Percentiles rank a stretch among this genome's conserved stretches.
These are phyloP conservation scores for Spongospora subterranea DNA, from an alignment of 208 protist genomes.

Conservation along the genomic window DNA sequence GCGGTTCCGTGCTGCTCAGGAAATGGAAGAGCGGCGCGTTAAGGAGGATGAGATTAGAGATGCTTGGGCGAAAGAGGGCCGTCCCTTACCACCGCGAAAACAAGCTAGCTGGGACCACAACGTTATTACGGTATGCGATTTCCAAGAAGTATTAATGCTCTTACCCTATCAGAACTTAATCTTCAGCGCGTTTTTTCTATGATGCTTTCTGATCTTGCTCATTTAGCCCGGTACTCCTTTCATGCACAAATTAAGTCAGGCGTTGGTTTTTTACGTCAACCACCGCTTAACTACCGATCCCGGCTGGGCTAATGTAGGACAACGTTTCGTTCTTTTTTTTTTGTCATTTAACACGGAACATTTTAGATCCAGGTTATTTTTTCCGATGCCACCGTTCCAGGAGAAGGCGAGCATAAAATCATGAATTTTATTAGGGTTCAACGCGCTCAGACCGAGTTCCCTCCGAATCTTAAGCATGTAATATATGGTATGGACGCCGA, in stretches of 20 bases:
- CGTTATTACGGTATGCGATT: constrained; percentile 64
- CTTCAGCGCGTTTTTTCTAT: neutral
- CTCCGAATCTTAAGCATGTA: constrained; percentile 92
- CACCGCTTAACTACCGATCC: constrained; percentile 61
- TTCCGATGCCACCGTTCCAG: constrained; percentile 79
- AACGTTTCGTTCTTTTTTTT: constrained; percentile 22
- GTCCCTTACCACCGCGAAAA: neutral
- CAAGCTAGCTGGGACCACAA: constrained; percentile 61
- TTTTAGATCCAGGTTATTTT: constrained; percentile 76
- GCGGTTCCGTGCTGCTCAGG: constrained; percentile 82
- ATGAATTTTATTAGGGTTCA: constrained; percentile 96
- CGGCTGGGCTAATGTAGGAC: constrained; percentile 60
- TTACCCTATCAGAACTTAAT: neutral
- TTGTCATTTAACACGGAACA: constrained; percentile 9
- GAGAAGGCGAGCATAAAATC: constrained; percentile 99
- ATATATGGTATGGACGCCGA: constrained; percentile 95
- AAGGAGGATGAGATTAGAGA: constrained; percentile 58
- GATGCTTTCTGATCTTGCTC: neutral
- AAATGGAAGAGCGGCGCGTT: constrained; percentile 2
- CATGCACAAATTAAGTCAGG: constrained; percentile 66
- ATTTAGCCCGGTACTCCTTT: constrained; percentile 69
- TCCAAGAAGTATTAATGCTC: neutral
- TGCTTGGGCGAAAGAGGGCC: neutral
- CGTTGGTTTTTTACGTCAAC: constrained; percentile 62
- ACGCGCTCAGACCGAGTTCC: constrained; percentile 84